Evolutionary conservation across 805 yeast genomes (phyloP), one percentile per base, ranked within the genome.

Genomic region (Yamadazyma takamatsuzukensis): DNA sequence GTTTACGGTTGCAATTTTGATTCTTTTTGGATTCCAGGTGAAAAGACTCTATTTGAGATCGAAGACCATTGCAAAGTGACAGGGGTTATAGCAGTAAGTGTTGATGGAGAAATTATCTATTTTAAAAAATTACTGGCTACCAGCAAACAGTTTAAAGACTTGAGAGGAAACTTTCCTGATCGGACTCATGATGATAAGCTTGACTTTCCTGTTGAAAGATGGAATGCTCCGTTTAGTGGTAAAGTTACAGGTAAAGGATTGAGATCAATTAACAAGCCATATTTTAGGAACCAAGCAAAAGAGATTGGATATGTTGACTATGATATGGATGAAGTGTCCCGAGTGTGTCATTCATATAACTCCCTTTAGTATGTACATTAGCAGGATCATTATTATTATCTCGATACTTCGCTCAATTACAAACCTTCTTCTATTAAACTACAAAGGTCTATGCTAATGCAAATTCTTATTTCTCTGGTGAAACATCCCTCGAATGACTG

Each of bases 211-310:
- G 23, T 33, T 27, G 35, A 31, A 14, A 30, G 29, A 27, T 33
- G 39, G 39, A 51, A 48, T 18, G 43, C 59, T 14, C 69, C 70
- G 5, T 66, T 65, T 35, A 19, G 33, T 2, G 56, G 56, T 19
- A 64, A 63, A 28, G 50, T 63, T 9, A 56, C 64, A 10, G 72
- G 72, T 2, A 66, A 64, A 30, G 70, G 72, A 1, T 43, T 66
- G 12, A 55, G 54, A 15, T 40, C 59, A 1, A 27, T 62, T 6
- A 51, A 63, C 38, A 61, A 63, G 38, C 68, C 67, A 3, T 54
- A 47, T 25, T 64, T 64, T 33, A 56, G 56, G 22, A 59, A 39
- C 34, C 37, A 33, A 6, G 58, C 39, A 14, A 44, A 56, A 29
- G 45, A 36, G 19, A 53, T 41, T 0, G 43, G 44, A n/a, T 21